phyloP scores from a whole-genome alignment of 768 basidiomycete genomes.

The Pisolithus marmoratus region DNA sequence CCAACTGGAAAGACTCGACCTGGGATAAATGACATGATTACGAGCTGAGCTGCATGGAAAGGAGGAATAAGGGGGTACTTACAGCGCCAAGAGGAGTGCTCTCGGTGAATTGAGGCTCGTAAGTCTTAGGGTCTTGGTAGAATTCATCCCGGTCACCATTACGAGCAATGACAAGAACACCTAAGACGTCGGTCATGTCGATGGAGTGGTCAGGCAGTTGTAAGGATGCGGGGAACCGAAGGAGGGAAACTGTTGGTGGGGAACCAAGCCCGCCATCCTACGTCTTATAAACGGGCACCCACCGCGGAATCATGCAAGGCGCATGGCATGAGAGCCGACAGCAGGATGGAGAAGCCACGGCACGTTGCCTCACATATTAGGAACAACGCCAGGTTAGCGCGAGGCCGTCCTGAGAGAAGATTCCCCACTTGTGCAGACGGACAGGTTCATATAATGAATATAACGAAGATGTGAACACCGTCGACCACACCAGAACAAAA shows the following conservation, averaged over 20 bases:
- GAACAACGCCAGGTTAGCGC: conserved; percentile 24
- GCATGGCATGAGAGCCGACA: conserved; percentile 24
- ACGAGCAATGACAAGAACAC: conserved; percentile 72
- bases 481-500: too few relatives aligned
- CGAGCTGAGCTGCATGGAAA: background rate
- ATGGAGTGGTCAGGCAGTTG: background rate
- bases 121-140: conserved; percentile 67
- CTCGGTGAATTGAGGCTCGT: conserved; percentile 55
- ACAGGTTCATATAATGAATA: conserved; percentile 21
- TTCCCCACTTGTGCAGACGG: conserved; percentile 23
- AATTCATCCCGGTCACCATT: conserved; percentile 70
- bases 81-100: conserved; percentile 76
- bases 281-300: conserved; percentile 19
- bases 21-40: conserved; percentile 20
- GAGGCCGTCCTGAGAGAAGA: conserved; percentile 27
- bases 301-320: conserved; percentile 23
- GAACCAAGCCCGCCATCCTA: conserved; percentile 1
- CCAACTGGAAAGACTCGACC: conserved; percentile 66
- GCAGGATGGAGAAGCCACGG: conserved; percentile 20
- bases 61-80: conserved; percentile 12
- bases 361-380: conserved; percentile 20
- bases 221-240: conserved; percentile 9
- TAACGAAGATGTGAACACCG: conserved; percentile 15
- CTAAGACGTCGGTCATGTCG: conserved; percentile 51
- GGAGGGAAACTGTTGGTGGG: conserved; percentile 14